A percentile compares a stretch with the other conserved stretches of the same genome.
Evolutionary conservation across 192 early-diverging fungal genomes (phyloP).

Genomic region (Coemansia sp.): DNA sequence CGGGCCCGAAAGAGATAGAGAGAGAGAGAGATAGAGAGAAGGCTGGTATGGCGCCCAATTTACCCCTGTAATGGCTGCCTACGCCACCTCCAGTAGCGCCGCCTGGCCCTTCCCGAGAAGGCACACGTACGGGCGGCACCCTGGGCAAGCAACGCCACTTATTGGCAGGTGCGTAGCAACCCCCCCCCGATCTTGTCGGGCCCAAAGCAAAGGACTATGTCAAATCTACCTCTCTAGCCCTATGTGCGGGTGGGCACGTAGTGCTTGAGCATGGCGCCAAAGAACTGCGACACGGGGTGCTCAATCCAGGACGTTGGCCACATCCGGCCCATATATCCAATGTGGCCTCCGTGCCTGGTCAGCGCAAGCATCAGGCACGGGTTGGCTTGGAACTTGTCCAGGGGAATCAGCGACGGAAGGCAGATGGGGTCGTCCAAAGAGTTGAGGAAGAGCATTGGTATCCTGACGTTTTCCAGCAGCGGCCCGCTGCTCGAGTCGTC

Average conservation of each 20-base stretch:
- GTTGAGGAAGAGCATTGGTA: slow-evolving; percentile 79
- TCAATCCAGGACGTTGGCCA: slow-evolving; percentile 49
- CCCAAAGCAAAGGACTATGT: neutral
- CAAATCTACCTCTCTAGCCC: neutral
- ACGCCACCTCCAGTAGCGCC: too few relatives aligned
- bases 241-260: neutral
- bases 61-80: neutral
- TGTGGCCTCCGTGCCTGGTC: slow-evolving; percentile 80
- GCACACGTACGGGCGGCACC: too few relatives aligned
- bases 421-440: slow-evolving; percentile 90
- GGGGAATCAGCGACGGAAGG: slow-evolving; percentile 58
- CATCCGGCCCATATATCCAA: slow-evolving; percentile 60
- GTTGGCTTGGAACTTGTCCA: slow-evolving; percentile 66
- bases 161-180: too few relatives aligned
- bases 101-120: too few relatives aligned
- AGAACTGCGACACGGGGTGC: slow-evolving; percentile 42
- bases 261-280: slow-evolving; percentile 28
- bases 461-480: slow-evolving; percentile 56
- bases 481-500: slow-evolving; percentile 57
- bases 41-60: neutral
- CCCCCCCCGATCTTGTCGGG: too few relatives aligned
- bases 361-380: slow-evolving; percentile 74
- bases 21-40: neutral
- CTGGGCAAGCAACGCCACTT: too few relatives aligned
- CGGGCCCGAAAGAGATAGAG: neutral